These are phyloP conservation scores for Metschnikowia reukaufii DNA, from an alignment of 805 yeast genomes.

Conservation along the genomic window DNA sequence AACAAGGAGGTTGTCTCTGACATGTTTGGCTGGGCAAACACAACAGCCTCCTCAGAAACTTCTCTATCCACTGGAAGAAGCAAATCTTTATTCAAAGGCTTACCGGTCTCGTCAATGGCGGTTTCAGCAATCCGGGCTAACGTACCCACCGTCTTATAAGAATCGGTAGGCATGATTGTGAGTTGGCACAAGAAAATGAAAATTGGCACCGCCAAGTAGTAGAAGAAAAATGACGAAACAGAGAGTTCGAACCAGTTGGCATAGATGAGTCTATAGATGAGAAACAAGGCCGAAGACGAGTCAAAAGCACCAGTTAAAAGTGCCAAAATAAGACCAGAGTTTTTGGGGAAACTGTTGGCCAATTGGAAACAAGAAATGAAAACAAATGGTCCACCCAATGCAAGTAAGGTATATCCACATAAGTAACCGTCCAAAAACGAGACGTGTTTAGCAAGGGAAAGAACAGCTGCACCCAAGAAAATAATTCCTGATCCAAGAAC, in stretches of 20 bases:
- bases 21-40: conserved; percentile 34
- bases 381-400: conserved; percentile 92
- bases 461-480: conserved; percentile 51
- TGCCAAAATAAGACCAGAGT: conserved; percentile 80
- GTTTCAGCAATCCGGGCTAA: conserved; percentile 69
- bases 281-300: conserved; percentile 84
- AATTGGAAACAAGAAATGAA: conserved; percentile 88
- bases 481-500: conserved; percentile 66
- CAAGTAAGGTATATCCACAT: conserved; percentile 70
- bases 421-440: conserved; percentile 61
- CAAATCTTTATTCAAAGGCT: conserved; percentile 49
- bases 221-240: conserved; percentile 59
- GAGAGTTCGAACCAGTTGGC: conserved; percentile 42
- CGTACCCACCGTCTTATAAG: conserved; percentile 70
- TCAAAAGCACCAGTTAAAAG: conserved; percentile 92
- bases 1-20: conserved; percentile 42
- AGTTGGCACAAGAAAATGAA: conserved; percentile 75
- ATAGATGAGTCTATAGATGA: conserved; percentile 68
- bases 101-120: conserved; percentile 71
- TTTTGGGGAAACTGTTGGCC: conserved; percentile 81
- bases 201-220: conserved; percentile 71
- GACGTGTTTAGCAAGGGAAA: conserved; percentile 41
- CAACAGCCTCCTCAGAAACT: conserved; percentile 27
- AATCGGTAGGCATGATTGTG: conserved; percentile 74
- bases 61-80: conserved; percentile 39